Evolutionary conservation across 495 filamentous ascomycete species (phyloP).

Genomic region (Sporormia fimetaria): DNA sequence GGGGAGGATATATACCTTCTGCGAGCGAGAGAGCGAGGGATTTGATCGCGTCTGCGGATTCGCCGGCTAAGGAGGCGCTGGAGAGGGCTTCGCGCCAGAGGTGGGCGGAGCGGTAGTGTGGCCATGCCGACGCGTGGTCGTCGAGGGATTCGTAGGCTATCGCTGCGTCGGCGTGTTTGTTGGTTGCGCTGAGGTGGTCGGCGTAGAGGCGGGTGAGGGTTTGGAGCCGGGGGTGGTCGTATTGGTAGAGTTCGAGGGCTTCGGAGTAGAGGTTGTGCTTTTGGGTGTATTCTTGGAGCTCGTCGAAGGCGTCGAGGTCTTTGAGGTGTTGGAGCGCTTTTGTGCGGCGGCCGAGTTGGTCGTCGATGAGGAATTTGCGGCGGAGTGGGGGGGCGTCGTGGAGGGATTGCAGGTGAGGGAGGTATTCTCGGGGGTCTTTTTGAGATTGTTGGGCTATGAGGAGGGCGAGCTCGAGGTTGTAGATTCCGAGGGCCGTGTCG

Average conservation of each 20-base stretch:
- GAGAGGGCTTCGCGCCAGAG: conserved; percentile 86
- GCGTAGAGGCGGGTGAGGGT: conserved; percentile 67
- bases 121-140: conserved; percentile 57
- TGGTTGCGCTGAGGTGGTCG: conserved; percentile 58
- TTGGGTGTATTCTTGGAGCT: conserved; percentile 58
- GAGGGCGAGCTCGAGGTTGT: conserved; percentile 80
- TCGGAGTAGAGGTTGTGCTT: conserved; percentile 69
- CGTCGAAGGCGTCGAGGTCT: conserved; percentile 55
- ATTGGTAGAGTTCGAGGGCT: conserved; percentile 74
- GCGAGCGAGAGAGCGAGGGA: conserved; percentile 57
- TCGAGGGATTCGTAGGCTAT: conserved; percentile 78
- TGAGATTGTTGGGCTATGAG: conserved; percentile 92
- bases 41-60: conserved; percentile 45
- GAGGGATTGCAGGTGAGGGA: conserved; percentile 82
- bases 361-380: conserved; percentile 73
- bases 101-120: conserved; percentile 68
- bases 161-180: conserved; percentile 72
- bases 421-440: conserved; percentile 88
- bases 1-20: no score
- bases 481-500: conserved; percentile 78
- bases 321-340: conserved; percentile 75
- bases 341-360: conserved; percentile 59
- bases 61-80: conserved; percentile 53
- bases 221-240: conserved; percentile 50
- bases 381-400: conserved; percentile 58